Evolutionary conservation across 306 rosid genomes (phyloP).

Genomic region (Geum urbanum): DNA sequence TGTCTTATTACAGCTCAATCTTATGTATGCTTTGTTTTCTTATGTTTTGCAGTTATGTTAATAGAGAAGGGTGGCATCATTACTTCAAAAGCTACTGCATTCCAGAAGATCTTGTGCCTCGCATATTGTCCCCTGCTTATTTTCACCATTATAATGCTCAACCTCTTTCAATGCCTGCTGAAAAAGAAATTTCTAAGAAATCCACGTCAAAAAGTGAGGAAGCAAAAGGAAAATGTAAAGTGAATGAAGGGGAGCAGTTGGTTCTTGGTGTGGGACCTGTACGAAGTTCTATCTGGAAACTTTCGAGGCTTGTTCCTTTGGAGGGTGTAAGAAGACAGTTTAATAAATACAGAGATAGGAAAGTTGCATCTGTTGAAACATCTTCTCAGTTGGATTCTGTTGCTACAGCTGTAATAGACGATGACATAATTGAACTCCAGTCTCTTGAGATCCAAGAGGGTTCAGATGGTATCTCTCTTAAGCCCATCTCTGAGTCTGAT

Average conservation of each 20-base stretch:
- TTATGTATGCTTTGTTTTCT: not conserved
- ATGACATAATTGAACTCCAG: constrained; percentile 69
- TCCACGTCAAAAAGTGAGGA: constrained; percentile 42
- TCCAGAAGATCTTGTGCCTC: constrained; percentile 95
- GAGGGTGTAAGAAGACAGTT: constrained; percentile 66
- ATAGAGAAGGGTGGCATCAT: constrained; percentile 89
- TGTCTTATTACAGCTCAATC: not conserved
- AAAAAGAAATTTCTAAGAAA: constrained; percentile 39
- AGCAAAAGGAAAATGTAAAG: constrained; percentile 46
- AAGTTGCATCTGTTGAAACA: constrained; percentile 35
- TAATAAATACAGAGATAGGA: constrained; percentile 46
- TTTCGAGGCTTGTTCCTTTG: constrained; percentile 86
- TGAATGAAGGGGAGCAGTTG: constrained; percentile 62
- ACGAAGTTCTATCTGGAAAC: constrained; percentile 88
- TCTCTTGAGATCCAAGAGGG: constrained; percentile 93
- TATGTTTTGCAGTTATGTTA: constrained; percentile 58
- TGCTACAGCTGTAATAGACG: constrained; percentile 51
- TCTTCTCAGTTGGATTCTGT: constrained; percentile 49
- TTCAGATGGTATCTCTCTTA: constrained; percentile 86
- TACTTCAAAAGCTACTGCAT: constrained; percentile 96
- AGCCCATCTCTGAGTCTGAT: constrained; percentile 61
- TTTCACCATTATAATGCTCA: constrained; percentile 92
- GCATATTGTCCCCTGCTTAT: constrained; percentile 91
- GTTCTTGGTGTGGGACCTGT: constrained; percentile 97
- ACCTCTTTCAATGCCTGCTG: constrained; percentile 40